A percentile compares a stretch with the other conserved stretches of the same genome.
Evolutionary conservation across 2,329 filamentous ascomycete species (phyloP).

Genomic region (Diaporthe citriasiana): DNA sequence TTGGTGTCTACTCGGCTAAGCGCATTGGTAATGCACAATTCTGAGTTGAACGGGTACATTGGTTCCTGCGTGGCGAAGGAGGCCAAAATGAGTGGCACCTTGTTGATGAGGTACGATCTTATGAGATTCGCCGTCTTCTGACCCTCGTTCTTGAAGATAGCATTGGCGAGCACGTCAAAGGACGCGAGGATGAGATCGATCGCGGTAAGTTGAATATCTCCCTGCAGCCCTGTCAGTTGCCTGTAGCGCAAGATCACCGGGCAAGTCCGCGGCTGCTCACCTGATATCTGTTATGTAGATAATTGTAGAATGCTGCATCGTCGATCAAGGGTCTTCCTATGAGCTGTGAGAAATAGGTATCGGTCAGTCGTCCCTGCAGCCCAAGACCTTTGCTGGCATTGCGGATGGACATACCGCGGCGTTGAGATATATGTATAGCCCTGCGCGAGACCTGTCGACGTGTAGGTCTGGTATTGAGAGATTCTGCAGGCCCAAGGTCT

Average conservation of each 20-base stretch:
- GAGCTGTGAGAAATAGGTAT: slow-evolving; percentile 65
- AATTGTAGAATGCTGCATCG: slow-evolving; percentile 82
- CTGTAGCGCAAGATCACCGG: neutral
- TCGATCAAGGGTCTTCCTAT: slow-evolving; percentile 87
- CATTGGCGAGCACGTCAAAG: slow-evolving; percentile 91
- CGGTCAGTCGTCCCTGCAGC: slow-evolving; percentile 31
- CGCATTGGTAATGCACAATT: slow-evolving; percentile 79
- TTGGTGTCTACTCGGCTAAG: slow-evolving; percentile 86
- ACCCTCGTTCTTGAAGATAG: slow-evolving; percentile 77
- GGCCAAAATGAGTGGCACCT: slow-evolving; percentile 68
- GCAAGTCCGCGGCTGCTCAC: slow-evolving; percentile 57
- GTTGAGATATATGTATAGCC: slow-evolving; percentile 88
- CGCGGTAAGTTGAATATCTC: slow-evolving; percentile 81
- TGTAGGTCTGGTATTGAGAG: slow-evolving; percentile 75
- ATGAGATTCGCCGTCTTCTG: slow-evolving; percentile 77
- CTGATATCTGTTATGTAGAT: slow-evolving; percentile 87
- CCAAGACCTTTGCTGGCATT: slow-evolving; percentile 46
- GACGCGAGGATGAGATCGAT: slow-evolving; percentile 88
- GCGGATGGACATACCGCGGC: slow-evolving; percentile 70
- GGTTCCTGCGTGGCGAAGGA: slow-evolving; percentile 67
- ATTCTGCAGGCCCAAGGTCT: slow-evolving; percentile 68
- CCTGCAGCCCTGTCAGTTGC: slow-evolving; percentile 61
- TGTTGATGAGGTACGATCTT: slow-evolving; percentile 87
- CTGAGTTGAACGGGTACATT: slow-evolving; percentile 79
- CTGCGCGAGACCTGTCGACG: slow-evolving; percentile 81